Conservation (phyloP, 106 monocot genomes). For the Apostasia ramifera region DNA sequence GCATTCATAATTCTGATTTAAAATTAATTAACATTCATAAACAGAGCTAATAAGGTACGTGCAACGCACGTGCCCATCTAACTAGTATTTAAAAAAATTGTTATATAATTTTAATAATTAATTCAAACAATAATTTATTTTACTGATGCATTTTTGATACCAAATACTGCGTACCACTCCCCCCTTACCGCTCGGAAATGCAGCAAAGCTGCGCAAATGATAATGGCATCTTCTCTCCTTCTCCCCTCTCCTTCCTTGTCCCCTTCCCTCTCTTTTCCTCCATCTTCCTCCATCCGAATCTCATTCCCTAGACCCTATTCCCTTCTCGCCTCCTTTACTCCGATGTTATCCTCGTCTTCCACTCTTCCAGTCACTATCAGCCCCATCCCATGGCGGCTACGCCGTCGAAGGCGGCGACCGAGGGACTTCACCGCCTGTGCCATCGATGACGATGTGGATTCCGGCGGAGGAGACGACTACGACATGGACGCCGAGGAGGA, state of each 20-base stretch:
- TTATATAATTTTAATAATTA: too few species aligned
- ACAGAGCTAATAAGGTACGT: too few species aligned
- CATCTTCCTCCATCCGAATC: background rate
- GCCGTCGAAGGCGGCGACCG: background rate
- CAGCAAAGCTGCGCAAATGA: background rate
- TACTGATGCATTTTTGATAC: too few species aligned
- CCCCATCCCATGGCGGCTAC: background rate
- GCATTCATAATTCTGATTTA: too few species aligned
- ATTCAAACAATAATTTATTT: too few species aligned
- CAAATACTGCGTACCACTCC: background rate
- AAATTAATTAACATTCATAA: too few species aligned
- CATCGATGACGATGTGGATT: conserved; percentile 59
- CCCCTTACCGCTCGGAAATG: too few species aligned
- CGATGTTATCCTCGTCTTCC: background rate
- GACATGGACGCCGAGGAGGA: conserved; percentile 63
- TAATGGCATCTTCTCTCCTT: background rate
- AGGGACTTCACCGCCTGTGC: conserved; percentile 32
- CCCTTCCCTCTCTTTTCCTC: conserved; percentile 8
- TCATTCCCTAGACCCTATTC: conserved; percentile 10
- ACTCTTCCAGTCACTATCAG: background rate
- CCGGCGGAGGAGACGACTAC: conserved; percentile 54
- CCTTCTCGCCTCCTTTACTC: background rate
- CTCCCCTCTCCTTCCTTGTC: background rate
- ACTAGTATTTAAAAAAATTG: too few species aligned
- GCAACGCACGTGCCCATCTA: too few species aligned